Evolutionary conservation across 805 yeast species (phyloP).

Genomic region (Lipomyces yamadae): DNA sequence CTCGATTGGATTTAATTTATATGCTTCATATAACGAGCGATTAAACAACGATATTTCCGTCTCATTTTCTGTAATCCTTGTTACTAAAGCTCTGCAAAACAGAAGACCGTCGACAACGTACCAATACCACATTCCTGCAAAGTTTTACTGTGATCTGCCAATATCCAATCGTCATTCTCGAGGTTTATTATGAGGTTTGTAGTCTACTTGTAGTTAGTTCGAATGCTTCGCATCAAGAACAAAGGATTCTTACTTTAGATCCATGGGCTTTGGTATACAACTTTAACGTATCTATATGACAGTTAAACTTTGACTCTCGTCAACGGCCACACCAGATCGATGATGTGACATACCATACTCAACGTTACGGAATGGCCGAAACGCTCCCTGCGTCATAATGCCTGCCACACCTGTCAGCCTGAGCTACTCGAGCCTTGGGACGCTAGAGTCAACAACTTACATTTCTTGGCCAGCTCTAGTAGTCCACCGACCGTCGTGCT

Average conservation of each 20-base stretch:
- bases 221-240: neutral
- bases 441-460: conserved; percentile 23
- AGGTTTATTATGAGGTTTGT: conserved; percentile 89
- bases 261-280: conserved; percentile 95
- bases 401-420: conserved; percentile 32
- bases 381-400: conserved; percentile 63
- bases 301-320: neutral
- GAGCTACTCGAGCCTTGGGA: neutral
- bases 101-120: conserved; percentile 17
- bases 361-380: conserved; percentile 82
- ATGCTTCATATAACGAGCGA: conserved; percentile 64
- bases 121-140: conserved; percentile 57
- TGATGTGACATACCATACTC: conserved; percentile 38
- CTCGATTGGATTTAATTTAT: conserved; percentile 83
- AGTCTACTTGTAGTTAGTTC: conserved; percentile 48
- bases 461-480: conserved; percentile 55
- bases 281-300: conserved; percentile 53
- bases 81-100: neutral
- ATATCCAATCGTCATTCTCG: conserved; percentile 79
- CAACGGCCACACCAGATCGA: neutral
- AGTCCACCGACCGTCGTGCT: conserved; percentile 68
- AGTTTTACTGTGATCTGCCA: conserved; percentile 52
- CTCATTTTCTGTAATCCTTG: conserved; percentile 65
- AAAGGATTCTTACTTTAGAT: conserved; percentile 55
- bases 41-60: conserved; percentile 89